Evolutionary conservation across 495 filamentous ascomycete genomes (phyloP), one percentile per base, ranked within the genome.

Genomic region (Jackrogersella minutella): DNA sequence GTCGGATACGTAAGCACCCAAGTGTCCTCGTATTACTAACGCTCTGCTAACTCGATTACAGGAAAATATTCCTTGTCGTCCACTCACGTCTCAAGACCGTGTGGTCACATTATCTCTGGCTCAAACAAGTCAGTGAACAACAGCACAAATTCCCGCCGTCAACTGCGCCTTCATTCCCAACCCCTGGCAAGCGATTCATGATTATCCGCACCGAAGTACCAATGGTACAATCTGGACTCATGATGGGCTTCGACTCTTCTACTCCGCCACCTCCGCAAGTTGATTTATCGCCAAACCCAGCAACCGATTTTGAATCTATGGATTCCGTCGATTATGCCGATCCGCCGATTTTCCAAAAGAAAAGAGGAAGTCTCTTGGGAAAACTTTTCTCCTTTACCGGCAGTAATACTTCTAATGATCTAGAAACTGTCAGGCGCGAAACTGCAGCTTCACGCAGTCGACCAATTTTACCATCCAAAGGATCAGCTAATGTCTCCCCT

Each of bases 121-220:
- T 93, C 37, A 87, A 85, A 55, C 86, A 90, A 49, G 79, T 82
- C 13, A 87, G 88, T 28, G 86, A 90, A 54, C 77, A 77, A 21
- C 78, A 80, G 17, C 73, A 79, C 5, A 77, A 80, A 2, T 76
- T 87, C 3, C 78, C 84, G 10, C 89, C 89, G 2, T 93, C 93
- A 4, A 93, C 92, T 22, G 88, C 88, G 7, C 91, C 95, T 28
- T 93, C 90, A 47, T 89, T 89, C 64, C 95, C 95, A 3, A 93
- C 93, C 2, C 95, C 96, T n/a, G 89, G 91, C 37, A 91, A 95
- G 47, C 84, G 93, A 54, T 90, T 99, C 54, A 84, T 97, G 54
- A 98, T 99, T 70, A 91, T 97, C 52, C 87, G 93, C 55, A 95
- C 91, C 66, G 95, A 99, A 72, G 79, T 88, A 50, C 86, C 86